Evolutionary conservation across 1,284 basidiomycete species (phyloP).

Genomic region (Marasmius fiardii): DNA sequence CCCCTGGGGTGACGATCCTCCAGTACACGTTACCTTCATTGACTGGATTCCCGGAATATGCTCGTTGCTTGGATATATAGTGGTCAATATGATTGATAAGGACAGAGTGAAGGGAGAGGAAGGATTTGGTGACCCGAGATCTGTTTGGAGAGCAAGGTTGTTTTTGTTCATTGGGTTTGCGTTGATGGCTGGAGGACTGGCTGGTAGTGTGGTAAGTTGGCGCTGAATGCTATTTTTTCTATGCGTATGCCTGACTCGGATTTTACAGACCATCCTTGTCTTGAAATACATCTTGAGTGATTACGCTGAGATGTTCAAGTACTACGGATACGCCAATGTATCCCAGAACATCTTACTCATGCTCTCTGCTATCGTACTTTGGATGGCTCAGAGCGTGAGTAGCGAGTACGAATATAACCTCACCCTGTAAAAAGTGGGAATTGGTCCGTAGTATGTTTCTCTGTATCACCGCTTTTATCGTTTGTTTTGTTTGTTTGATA

Average conservation of each 20-base stretch:
- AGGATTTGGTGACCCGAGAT: conserved; percentile 72
- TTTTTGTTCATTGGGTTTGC: conserved; percentile 96
- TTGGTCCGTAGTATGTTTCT: neutral
- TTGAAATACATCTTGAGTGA: conserved; percentile 86
- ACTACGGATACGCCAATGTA: conserved; percentile 95
- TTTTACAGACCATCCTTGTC: conserved; percentile 76
- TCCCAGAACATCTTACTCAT: conserved; percentile 90
- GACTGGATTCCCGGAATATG: conserved; percentile 97
- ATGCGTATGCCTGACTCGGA: neutral
- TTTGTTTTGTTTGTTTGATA: neutral
- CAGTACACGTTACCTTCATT: conserved; percentile 86
- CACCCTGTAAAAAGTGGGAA: conserved; percentile 49
- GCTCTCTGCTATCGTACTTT: conserved; percentile 84
- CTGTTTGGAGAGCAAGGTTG: conserved; percentile 88
- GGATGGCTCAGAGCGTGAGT: conserved; percentile 81
- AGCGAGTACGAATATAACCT: conserved; percentile 89
- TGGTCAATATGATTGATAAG: conserved; percentile 96
- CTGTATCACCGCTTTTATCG: neutral
- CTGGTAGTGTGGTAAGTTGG: conserved; percentile 82
- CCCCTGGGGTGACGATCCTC: conserved; percentile 66
- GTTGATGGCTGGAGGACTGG: conserved; percentile 93
- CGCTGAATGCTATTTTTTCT: neutral
- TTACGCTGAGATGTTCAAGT: conserved; percentile 76
- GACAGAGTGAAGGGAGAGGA: conserved; percentile 84
- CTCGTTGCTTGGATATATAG: conserved; percentile 90